Conservation (phyloP, 2,329 filamentous ascomycete genomes). For the Epichloe typhina region DNA sequence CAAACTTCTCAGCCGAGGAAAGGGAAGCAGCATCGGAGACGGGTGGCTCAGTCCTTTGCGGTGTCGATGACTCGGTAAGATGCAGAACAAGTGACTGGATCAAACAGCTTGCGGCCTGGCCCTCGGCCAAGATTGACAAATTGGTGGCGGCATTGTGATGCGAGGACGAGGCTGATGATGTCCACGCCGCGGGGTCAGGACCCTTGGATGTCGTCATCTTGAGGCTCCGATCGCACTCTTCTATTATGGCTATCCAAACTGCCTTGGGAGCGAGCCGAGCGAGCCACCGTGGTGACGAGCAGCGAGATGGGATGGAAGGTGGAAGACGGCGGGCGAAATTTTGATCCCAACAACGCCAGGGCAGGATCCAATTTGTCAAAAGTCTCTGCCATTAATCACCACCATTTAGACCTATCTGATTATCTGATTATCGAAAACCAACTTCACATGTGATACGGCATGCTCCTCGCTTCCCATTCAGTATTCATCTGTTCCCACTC, state of each 20-base stretch:
- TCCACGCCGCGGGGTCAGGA: conserved; percentile 1
- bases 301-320: neutral
- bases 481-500: too few species aligned
- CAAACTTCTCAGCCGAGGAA: conserved; percentile 10
- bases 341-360: neutral
- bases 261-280: neutral
- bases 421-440: too few species aligned
- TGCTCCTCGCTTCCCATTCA: too few species aligned
- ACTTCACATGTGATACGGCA: too few species aligned
- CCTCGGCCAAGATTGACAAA: conserved; percentile 6
- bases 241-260: too few species aligned
- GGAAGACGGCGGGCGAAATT: neutral
- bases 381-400: too few species aligned
- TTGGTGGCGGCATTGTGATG: conserved; percentile 6
- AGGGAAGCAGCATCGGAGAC: conserved; percentile 1
- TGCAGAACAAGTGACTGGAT: conserved; percentile 4
- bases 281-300: neutral
- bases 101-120: conserved; percentile 4
- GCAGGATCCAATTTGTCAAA: too few species aligned
- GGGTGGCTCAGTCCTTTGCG: neutral
- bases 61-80: neutral
- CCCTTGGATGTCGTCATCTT: neutral
- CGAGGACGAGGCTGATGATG: conserved; percentile 2
- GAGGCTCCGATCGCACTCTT: neutral
- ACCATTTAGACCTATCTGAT: too few species aligned